phyloP scores from a whole-genome alignment of 768 basidiomycete genomes.

The Mycena galopus region DNA sequence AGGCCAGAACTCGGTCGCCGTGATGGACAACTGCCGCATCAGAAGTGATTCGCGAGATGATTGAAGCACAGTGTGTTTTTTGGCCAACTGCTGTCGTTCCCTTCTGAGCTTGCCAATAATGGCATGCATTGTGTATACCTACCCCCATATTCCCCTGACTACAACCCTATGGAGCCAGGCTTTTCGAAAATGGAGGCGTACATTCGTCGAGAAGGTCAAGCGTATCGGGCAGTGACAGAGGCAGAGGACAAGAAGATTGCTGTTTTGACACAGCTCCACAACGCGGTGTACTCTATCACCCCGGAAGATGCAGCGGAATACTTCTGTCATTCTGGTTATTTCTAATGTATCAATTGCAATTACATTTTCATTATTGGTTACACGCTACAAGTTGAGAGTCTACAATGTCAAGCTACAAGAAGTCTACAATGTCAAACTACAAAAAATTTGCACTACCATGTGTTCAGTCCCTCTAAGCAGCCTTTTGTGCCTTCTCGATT shows the following conservation, averaged over 20 bases:
- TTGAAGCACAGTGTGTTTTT: constrained; percentile 45
- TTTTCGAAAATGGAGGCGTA: constrained; percentile 40
- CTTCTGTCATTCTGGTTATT: constrained; percentile 24
- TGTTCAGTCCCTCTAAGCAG: background rate
- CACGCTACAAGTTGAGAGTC: background rate
- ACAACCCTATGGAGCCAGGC: constrained; percentile 51
- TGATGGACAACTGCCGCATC: constrained; percentile 54
- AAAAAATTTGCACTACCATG: background rate
- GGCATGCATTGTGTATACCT: constrained; percentile 44
- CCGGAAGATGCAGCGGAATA: constrained; percentile 20
- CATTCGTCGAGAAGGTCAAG: constrained; percentile 30
- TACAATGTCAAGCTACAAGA: background rate
- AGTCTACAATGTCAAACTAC: background rate
- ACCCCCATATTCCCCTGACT: constrained; percentile 54
- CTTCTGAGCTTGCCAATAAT: background rate
- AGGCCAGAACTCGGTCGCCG: constrained; percentile 48
- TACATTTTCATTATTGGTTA: too few relatives aligned
- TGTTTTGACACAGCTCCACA: background rate
- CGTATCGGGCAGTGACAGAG: background rate
- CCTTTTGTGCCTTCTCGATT: background rate
- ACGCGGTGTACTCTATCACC: constrained; percentile 21
- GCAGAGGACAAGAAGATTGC: background rate
- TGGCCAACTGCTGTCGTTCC: too few relatives aligned
- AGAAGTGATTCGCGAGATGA: constrained; percentile 41
- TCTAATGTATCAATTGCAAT: too few relatives aligned